phyloP scores from a whole-genome alignment of 768 basidiomycete species.

The Lactarius hengduanensis region DNA sequence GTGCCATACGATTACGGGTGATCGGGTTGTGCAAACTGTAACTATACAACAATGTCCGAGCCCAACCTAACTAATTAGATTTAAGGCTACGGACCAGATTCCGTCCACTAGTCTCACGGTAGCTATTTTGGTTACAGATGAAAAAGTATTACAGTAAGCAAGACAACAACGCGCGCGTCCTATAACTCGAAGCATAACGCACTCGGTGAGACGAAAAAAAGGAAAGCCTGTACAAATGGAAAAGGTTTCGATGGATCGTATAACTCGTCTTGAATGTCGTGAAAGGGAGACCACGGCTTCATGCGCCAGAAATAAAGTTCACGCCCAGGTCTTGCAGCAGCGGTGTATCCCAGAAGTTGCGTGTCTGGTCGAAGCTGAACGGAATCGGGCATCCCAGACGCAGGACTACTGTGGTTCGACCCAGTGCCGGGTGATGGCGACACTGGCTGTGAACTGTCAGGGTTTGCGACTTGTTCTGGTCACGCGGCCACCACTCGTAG shows the following conservation, averaged over 20 bases:
- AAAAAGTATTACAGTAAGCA: conserved; percentile 9
- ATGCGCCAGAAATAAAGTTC: conserved; percentile 13
- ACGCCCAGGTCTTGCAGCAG: conserved; percentile 14
- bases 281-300: neutral
- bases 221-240: neutral
- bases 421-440: conserved; percentile 26
- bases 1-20: neutral
- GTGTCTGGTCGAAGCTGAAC: conserved; percentile 28
- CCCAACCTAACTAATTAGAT: neutral
- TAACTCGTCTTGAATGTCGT: neutral
- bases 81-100: neutral
- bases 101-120: neutral
- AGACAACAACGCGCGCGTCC: neutral
- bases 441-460: conserved; percentile 15
- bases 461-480: conserved; percentile 16
- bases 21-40: too few relatives aligned
- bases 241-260: neutral
- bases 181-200: neutral
- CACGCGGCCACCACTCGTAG: conserved; percentile 29
- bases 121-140: neutral
- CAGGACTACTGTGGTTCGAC: conserved; percentile 27
- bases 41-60: neutral
- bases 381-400: conserved; percentile 28
- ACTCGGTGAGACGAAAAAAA: neutral
- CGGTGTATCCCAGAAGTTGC: conserved; percentile 26